Base-by-base conservation (phyloP, 306 rosid species). In the Cicer bijugum region DNA sequence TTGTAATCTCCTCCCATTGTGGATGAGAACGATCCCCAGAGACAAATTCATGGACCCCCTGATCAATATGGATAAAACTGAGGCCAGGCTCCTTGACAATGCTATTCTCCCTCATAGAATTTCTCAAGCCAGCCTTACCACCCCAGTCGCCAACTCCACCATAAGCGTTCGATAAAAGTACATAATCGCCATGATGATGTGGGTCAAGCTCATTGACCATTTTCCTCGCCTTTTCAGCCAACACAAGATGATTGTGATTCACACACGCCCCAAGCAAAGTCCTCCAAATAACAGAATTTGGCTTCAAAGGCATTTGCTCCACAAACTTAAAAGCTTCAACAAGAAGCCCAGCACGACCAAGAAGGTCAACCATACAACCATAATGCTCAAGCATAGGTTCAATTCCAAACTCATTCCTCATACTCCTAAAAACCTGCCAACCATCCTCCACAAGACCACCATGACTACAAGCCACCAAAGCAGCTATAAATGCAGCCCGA, bases 291-390 rank as follows among this genome's bases (percentile, higher is more conserved):
- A 88, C 73, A 23, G 87, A 82, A 69, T 84, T 84, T 12, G 90
- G 89, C 75, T 44, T 39, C 62, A 79, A 68, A 63, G 79, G 80
- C 89, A 88, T 88, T 45, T 76, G 76, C 60, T 84, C 75, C 59
- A 88, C 87, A 79, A 86, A 86, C 33, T 84, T 68, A 2, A 84
- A 88, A 40, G 93, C 93, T 59, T 86, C 87, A 70, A 38, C 75
- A 14, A 88, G 52, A 67, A 69, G 28, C 17, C 93, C 89, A 0
- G 90, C 84, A 47, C 90, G 90, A 12, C 93, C 90, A 40, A 86
- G 84, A 69, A 88, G 75, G 65, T 86, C 93, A 76, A 78, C 90
- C 86, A 88, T 81, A 67, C 90, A 88, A 72, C 92, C 90, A 82
- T 84, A 88, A 75, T 88, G 90, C 78, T 86, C 89, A 53, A 86